phyloP scores from a whole-genome alignment of 164 flowering plant genomes.

The Nymphaea thermarum region DNA sequence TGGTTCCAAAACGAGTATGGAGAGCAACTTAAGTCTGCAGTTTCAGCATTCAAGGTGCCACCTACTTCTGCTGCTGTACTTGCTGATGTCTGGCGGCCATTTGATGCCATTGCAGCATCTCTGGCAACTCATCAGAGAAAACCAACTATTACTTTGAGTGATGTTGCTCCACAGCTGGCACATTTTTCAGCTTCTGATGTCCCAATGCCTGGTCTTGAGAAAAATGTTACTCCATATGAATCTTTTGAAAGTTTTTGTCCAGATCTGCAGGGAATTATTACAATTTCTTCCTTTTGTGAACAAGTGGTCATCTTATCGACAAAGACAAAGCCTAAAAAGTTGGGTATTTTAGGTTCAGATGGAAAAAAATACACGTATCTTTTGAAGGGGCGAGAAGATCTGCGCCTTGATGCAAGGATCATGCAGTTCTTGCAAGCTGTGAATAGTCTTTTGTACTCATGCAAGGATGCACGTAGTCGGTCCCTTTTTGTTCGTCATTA shows the following conservation, averaged over 20 bases:
- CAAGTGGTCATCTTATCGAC: slow-evolving; percentile 72
- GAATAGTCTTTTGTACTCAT: slow-evolving; percentile 57
- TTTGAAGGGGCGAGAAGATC: slow-evolving; percentile 90
- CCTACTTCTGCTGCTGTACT: slow-evolving; percentile 65
- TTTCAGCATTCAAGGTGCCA: slow-evolving; percentile 61
- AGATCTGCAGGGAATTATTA: slow-evolving; percentile 49
- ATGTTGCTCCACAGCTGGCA: slow-evolving; percentile 80
- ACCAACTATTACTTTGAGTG: slow-evolving; percentile 58
- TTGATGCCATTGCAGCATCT: slow-evolving; percentile 72
- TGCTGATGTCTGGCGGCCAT: slow-evolving; percentile 91
- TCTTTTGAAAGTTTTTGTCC: slow-evolving; percentile 27
- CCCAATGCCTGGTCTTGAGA: slow-evolving; percentile 99
- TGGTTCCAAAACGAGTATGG: slow-evolving; percentile 77
- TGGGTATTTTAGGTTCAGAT: slow-evolving; percentile 76
- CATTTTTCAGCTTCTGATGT: slow-evolving; percentile 72
- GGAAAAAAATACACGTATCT: slow-evolving; percentile 88
- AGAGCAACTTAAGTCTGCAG: slow-evolving; percentile 67
- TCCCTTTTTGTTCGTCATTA: slow-evolving; percentile 68
- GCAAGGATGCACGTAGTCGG: slow-evolving; percentile 35
- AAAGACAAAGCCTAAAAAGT: slow-evolving; percentile 92
- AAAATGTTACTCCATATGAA: slow-evolving; percentile 41
- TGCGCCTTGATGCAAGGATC: slow-evolving; percentile 97
- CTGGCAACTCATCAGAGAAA: slow-evolving; percentile 80
- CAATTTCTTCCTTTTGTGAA: slow-evolving; percentile 74
- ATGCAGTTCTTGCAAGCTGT: slow-evolving; percentile 96